Base-by-base conservation (phyloP, 106 monocot species). In the Platanthera guangdongensis region DNA sequence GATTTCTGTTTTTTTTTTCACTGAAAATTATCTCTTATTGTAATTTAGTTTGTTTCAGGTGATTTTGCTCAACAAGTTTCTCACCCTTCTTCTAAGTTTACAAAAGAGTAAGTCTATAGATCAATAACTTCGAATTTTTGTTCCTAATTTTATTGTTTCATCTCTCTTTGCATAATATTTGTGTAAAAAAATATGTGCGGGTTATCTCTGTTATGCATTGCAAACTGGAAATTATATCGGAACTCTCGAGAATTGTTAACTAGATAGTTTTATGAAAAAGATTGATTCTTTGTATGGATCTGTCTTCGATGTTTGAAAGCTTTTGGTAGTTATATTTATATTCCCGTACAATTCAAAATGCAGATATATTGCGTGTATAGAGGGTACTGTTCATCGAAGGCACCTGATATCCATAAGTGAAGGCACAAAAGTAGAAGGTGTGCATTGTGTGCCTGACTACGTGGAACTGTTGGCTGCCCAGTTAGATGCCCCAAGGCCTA, bases 31-130 rank as follows among this genome's bases (percentile, higher is more conserved):
- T 71, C 6, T 21, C 47, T 71, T 62, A 72, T 67, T 50, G 16
- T 18, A 57, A 12, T 51, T 18, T 45, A 55, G 8, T 57, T 47
- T 67, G 30, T 22, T 28, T 52, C 77, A 94, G 99, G 99, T 75
- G 94, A 99, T 82, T 94, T 99, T 83, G 86, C 99, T 59, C 99
- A 99, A 79, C 81, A 70, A 62, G 77, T 99, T 79, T 78, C 99
- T 54, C 99, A 99, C 81, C 99, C 94, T 75, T 99, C 99, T 53
- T 92, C 94, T 78, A 88, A 94, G 60, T 75, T 94, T 83, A 72
- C 88, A 14, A 99, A 92, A 72, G 99, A 99, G 94, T 99, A 94
- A 79, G 91, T 75, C 77, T n/a, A 74, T 72, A 50, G 5, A 57
- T 51, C 50, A 72, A 72, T 72, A 7, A 9, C 51, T 19, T 39